Percentiles rank a stretch among this genome's conserved stretches.
phyloP scores from a whole-genome alignment of 495 filamentous ascomycete species.

The Aspergillus sparsus region DNA sequence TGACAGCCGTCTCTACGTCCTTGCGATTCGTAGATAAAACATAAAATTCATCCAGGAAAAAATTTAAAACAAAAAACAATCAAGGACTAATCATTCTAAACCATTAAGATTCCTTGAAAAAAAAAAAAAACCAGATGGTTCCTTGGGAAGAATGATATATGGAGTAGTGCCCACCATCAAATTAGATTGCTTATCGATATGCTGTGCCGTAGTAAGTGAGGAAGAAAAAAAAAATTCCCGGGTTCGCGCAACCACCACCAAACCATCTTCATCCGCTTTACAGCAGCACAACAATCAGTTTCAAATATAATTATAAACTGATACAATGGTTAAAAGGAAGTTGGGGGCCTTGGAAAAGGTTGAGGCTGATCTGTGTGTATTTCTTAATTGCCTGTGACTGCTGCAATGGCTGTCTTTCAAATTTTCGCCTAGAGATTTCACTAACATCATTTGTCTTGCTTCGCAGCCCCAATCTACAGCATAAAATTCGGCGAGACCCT shows the following conservation, averaged over 20 bases:
- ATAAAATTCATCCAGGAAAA: neutral
- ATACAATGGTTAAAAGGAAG: constrained; percentile 78
- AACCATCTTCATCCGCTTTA: constrained; percentile 24
- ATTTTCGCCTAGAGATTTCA: too few species aligned
- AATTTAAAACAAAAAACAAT: neutral
- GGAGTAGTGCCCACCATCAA: too few species aligned
- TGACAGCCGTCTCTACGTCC: too few species aligned
- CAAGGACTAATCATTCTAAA: too few species aligned
- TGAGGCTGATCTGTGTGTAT: constrained; percentile 76
- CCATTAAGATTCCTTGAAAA: too few species aligned
- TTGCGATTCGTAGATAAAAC: neutral
- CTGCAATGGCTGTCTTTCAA: constrained; percentile 27
- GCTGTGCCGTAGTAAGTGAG: constrained; percentile 15
- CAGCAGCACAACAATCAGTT: constrained; percentile 12
- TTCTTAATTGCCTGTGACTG: constrained; percentile 15
- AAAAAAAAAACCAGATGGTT: too few species aligned
- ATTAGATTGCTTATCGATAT: constrained; percentile 44
- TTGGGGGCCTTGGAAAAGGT: constrained; percentile 91
- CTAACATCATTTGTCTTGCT: constrained; percentile 20
- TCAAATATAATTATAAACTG: neutral
- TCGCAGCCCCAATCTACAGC: constrained; percentile 75
- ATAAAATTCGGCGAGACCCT: constrained; percentile 85
- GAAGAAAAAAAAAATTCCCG: constrained; percentile 46
- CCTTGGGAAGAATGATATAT: too few species aligned
- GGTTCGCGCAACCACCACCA: constrained; percentile 25